Evolutionary conservation across 352 stramenopile species (phyloP).

Genomic region (Pythium folliculosum): DNA sequence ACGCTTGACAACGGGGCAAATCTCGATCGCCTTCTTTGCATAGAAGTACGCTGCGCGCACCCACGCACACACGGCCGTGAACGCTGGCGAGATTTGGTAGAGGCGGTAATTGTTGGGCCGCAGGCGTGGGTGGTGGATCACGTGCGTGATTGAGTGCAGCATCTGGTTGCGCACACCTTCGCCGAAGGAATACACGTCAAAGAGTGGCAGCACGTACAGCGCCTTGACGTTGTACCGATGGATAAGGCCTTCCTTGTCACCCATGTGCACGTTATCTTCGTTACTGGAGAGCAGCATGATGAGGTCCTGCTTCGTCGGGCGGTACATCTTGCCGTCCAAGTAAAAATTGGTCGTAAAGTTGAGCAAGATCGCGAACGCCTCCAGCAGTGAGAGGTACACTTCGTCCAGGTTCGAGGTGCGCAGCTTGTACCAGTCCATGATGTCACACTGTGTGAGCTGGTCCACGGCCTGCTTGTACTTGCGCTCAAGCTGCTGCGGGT

Average conservation of each 20-base stretch:
- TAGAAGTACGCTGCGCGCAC: constrained; percentile 76
- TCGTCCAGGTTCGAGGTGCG: constrained; percentile 61
- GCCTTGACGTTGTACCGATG: constrained; percentile 79
- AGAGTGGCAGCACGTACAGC: constrained; percentile 76
- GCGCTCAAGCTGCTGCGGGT: constrained; percentile 49
- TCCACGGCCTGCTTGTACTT: constrained; percentile 72
- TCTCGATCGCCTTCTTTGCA: constrained; percentile 64
- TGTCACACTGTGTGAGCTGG: constrained; percentile 42
- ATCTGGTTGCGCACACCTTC: constrained; percentile 62
- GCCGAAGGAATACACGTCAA: constrained; percentile 80
- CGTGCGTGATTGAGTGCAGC: constrained; percentile 59
- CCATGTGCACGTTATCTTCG: constrained; percentile 81
- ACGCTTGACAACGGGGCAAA: constrained; percentile 59
- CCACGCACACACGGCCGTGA: constrained; percentile 64
- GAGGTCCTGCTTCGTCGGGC: constrained; percentile 59
- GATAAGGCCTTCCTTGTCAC: constrained; percentile 78
- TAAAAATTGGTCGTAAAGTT: constrained; percentile 78
- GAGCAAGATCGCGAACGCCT: constrained; percentile 67
- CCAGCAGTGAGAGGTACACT: constrained; percentile 58
- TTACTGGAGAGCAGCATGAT: constrained; percentile 70
- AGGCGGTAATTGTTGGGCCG: constrained; percentile 66
- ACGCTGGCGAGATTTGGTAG: constrained; percentile 59
- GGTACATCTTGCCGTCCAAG: constrained; percentile 40
- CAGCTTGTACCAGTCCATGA: constrained; percentile 79
- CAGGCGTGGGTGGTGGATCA: constrained; percentile 75